Evolutionary conservation across 495 filamentous ascomycete species (phyloP).

Genomic region (Parathielavia appendiculata): DNA sequence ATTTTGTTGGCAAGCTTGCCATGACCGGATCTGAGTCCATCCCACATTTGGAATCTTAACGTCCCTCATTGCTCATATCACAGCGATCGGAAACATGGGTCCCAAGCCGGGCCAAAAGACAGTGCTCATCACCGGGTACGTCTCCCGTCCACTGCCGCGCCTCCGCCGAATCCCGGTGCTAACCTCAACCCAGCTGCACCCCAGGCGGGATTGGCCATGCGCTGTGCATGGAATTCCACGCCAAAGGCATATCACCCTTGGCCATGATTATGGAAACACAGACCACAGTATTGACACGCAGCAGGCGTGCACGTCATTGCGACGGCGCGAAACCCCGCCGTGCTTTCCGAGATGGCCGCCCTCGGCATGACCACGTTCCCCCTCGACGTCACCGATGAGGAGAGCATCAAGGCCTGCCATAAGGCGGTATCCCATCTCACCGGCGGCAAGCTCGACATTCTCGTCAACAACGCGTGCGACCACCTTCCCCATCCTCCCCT

Average conservation of each 20-base stretch:
- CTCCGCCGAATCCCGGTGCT: not conserved
- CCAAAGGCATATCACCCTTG: slow-evolving; percentile 33
- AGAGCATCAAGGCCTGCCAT: slow-evolving; percentile 47
- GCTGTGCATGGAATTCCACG: slow-evolving; percentile 46
- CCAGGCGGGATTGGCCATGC: slow-evolving; percentile 51
- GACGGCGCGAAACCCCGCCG: slow-evolving; percentile 46
- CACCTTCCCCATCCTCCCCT: not conserved
- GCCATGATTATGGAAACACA: not conserved
- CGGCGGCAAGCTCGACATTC: slow-evolving; percentile 54
- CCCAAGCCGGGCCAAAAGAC: slow-evolving; percentile 41
- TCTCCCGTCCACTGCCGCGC: not conserved
- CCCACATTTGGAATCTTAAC: not conserved
- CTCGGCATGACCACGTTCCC: slow-evolving; percentile 45
- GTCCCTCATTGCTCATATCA: not conserved
- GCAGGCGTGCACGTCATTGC: slow-evolving; percentile 51
- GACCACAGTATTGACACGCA: not conserved
- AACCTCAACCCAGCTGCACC: slow-evolving; percentile 40
- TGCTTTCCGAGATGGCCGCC: slow-evolving; percentile 40
- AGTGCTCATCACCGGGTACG: slow-evolving; percentile 50
- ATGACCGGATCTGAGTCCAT: too few relatives aligned
- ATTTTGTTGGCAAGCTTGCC: too few relatives aligned
- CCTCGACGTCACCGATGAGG: slow-evolving; percentile 47
- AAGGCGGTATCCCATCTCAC: slow-evolving; percentile 46
- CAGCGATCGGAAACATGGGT: slow-evolving; percentile 14
- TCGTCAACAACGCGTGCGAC: slow-evolving; percentile 62